A percentile compares a stretch with the other conserved stretches of the same genome.
Conservation (phyloP, 164 flowering plant species). For the Macadamia integrifolia region DNA sequence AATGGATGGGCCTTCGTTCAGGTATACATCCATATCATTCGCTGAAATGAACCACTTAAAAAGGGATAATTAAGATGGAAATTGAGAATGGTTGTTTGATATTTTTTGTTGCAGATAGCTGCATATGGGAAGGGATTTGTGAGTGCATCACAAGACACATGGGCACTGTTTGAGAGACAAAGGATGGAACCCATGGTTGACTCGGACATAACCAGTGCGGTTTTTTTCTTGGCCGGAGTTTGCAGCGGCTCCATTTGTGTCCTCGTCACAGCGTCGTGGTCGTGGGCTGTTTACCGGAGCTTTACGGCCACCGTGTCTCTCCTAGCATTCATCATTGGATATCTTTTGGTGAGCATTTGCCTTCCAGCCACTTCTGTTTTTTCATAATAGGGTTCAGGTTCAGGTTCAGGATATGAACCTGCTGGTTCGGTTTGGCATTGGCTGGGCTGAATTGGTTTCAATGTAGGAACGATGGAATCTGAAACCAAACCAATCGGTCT, state of each 20-base stretch:
- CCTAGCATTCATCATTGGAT: slow-evolving; percentile 75
- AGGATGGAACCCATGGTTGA: slow-evolving; percentile 68
- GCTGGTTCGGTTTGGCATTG: too few species aligned
- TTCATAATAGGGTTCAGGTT: too few species aligned
- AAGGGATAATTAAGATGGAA: too few species aligned
- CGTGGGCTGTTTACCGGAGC: slow-evolving; percentile 38
- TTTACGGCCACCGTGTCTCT: slow-evolving; percentile 72
- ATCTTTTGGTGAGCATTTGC: slow-evolving; percentile 62
- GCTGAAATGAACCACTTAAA: too few species aligned
- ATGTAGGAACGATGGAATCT: too few species aligned
- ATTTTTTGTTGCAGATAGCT: slow-evolving; percentile 45
- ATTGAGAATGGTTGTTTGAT: too few species aligned
- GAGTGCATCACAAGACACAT: slow-evolving; percentile 77
- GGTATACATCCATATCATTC: slow-evolving; percentile 26
- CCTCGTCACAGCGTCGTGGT: slow-evolving; percentile 72
- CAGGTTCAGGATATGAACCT: too few species aligned
- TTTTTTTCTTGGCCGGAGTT: slow-evolving; percentile 83
- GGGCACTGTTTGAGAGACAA: slow-evolving; percentile 55
- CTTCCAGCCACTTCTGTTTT: too few species aligned
- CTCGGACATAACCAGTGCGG: slow-evolving; percentile 74
- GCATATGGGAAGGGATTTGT: slow-evolving; percentile 84
- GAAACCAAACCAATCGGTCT: too few species aligned
- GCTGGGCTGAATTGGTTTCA: too few species aligned
- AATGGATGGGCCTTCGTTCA: slow-evolving; percentile 96
- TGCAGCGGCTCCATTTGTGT: slow-evolving; percentile 84